Evolutionary conservation across 805 yeast genomes (phyloP).

Genomic region (Candida anglica): DNA sequence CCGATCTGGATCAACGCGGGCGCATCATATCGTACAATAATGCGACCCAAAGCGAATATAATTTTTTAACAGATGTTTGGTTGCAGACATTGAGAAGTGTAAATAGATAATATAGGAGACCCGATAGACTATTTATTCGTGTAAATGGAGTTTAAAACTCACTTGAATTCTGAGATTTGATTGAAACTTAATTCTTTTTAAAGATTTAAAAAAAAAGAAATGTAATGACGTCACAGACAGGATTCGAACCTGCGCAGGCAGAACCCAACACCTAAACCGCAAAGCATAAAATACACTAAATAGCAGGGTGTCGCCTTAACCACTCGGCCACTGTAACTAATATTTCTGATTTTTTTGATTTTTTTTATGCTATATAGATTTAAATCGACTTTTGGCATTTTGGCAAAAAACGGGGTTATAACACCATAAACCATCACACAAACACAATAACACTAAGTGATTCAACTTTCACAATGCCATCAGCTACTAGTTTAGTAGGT

Average conservation of each 20-base stretch:
- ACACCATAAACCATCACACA: no score
- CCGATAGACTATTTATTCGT: no score
- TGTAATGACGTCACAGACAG: conserved; percentile 45
- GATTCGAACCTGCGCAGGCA: conserved; percentile 54
- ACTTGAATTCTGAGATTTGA: no score
- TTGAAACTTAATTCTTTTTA: no score
- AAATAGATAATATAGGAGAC: background rate
- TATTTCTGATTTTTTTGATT: background rate
- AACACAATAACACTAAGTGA: no score
- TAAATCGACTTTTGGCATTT: no score
- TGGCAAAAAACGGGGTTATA: no score
- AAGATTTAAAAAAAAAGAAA: conserved; percentile 12
- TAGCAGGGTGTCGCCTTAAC: conserved; percentile 50
- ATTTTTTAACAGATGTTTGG: conserved; percentile 24
- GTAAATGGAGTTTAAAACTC: no score
- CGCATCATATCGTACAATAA: conserved; percentile 12
- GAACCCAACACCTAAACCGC: conserved; percentile 36
- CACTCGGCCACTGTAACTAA: conserved; percentile 48
- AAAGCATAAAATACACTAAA: no score
- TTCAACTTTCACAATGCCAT: no score
- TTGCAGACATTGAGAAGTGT: conserved; percentile 2
- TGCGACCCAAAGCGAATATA: conserved; percentile 9
- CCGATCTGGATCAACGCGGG: conserved; percentile 11
- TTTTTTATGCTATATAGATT: no score
- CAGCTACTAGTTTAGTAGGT: no score